Evolutionary conservation across 345 rosid species (phyloP).

Genomic region (Eucalyptus sp.): DNA sequence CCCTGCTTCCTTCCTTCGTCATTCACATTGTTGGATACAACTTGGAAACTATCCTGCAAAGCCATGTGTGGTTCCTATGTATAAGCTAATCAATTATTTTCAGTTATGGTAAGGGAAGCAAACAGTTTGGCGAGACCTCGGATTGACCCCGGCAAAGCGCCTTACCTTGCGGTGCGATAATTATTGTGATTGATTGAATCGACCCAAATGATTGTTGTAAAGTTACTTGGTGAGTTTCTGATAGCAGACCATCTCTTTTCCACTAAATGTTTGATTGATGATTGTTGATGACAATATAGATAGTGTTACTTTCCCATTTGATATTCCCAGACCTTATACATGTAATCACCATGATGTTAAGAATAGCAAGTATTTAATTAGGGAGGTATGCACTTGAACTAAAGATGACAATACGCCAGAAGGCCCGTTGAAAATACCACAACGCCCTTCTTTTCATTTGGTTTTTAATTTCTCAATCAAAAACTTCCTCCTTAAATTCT

Average conservation of each 20-base stretch:
- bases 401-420: not conserved
- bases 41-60: not conserved
- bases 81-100: not conserved
- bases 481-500: not conserved
- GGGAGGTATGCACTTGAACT: not conserved
- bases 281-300: not conserved
- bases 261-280: not conserved
- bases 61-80: not conserved
- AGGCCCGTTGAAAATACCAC: not conserved
- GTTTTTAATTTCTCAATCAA: not conserved
- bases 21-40: not conserved
- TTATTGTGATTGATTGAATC: not conserved
- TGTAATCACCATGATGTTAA: not conserved
- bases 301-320: not conserved
- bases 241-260: not conserved
- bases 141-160: not conserved
- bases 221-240: not conserved
- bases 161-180: not conserved
- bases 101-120: not conserved
- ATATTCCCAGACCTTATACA: not conserved
- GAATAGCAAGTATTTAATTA: not conserved
- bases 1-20: not conserved
- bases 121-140: not conserved
- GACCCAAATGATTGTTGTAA: not conserved
- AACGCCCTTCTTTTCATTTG: not conserved